Evolutionary conservation across 768 basidiomycete genomes (phyloP), one percentile per base, ranked within the genome.

Genomic region (Russula lepida): DNA sequence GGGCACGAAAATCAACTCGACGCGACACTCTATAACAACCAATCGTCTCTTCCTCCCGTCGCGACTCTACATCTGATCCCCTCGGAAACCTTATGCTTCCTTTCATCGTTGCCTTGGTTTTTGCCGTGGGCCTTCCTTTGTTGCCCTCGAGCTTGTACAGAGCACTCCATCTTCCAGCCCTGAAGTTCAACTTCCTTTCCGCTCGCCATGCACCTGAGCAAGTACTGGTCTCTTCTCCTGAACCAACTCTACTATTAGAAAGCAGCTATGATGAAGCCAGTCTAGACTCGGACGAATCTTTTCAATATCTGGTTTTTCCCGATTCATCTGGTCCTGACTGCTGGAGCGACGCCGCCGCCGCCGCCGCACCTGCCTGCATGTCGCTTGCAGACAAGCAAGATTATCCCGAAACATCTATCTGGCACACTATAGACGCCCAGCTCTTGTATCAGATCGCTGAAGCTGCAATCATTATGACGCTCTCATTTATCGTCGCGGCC

Each of bases 91-190:
- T 46, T n/a, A 63, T 63, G 62, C 47, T 63, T 19, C 62, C 62
- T 12, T 58, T 63, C 23, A 39, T 63, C 13, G 17, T 63, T 19
- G 62, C 62, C 46, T 58, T 63, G 9, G 11, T 63, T 3, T 37
- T 63, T 43, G 56, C 62, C 15, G 52, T 63, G 19, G 62, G 62
- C 37, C 35, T 63, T 12, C 62, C 62, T 15, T 63, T 63, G 17
- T 32, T 63, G 6, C 62, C 62, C 54, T 54, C 56, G 23, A 49
- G 61, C 51, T 27, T 62, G 5, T 25, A 62, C 30, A 47, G 56
- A 49, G 52, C 52, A 27, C 44, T 62, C 23, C 37, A 49, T 37
- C 52, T 62, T 54, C 61, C 61, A 32, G 12, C 55, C 7, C 21
- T 57, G 33, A 57, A 33, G 46, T 54, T 58, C 37, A 62, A 58